These are phyloP conservation scores for Podaxis sp. DNA, from an alignment of 768 basidiomycete genomes.

Conservation along the genomic window DNA sequence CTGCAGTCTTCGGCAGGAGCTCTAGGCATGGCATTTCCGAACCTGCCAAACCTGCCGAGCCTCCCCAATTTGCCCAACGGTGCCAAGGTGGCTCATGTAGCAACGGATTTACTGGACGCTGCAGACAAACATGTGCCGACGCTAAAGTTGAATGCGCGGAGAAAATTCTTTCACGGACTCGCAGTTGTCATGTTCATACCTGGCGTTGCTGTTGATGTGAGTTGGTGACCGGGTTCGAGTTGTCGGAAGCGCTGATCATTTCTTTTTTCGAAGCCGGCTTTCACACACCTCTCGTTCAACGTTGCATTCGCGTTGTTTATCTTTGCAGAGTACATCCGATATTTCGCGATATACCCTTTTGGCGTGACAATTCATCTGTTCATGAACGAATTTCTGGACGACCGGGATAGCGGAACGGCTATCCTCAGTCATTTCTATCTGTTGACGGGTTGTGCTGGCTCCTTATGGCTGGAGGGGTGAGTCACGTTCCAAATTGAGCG, in stretches of 20 bases:
- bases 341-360: slow-evolving; percentile 97
- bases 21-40: slow-evolving; percentile 44
- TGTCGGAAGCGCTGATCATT: slow-evolving; percentile 1
- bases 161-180: slow-evolving; percentile 96
- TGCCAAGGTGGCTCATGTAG: slow-evolving; percentile 49
- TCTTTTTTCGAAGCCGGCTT: slow-evolving; percentile 72
- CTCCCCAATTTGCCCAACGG: slow-evolving; percentile 51
- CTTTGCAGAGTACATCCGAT: slow-evolving; percentile 96
- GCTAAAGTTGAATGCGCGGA: slow-evolving; percentile 83
- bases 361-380: slow-evolving; percentile 93
- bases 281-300: slow-evolving; percentile 93
- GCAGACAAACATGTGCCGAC: slow-evolving; percentile 91
- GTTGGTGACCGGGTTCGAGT: slow-evolving; percentile 31
- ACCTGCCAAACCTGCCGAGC: slow-evolving; percentile 52
- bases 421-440: slow-evolving; percentile 98
- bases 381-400: slow-evolving; percentile 96
- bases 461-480: slow-evolving; percentile 94
- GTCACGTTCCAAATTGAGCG: slow-evolving; percentile 27
- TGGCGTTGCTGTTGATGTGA: slow-evolving; percentile 88
- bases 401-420: slow-evolving; percentile 92
- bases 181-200: slow-evolving; percentile 97
- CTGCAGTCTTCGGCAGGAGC: slow-evolving; percentile 23
- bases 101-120: slow-evolving; percentile 73
- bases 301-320: slow-evolving; percentile 93
- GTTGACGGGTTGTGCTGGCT: slow-evolving; percentile 91